Conservation (phyloP, 495 filamentous ascomycete genomes). For the Penicillium cosmopolitanum region DNA sequence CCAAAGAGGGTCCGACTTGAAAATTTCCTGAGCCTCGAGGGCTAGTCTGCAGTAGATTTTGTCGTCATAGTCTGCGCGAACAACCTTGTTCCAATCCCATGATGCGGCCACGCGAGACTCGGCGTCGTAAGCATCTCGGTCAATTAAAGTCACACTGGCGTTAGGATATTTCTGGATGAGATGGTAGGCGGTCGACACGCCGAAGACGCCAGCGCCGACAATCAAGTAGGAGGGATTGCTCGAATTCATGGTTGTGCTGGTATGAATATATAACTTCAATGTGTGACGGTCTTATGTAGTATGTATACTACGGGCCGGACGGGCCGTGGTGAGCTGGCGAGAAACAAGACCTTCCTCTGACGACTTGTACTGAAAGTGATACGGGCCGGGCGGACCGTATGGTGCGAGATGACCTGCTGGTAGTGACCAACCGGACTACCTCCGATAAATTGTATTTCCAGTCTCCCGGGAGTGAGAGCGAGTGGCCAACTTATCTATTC, state of each 20-base stretch:
- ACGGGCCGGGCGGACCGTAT: too few species aligned
- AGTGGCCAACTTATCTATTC: background rate
- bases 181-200: slow-evolving; percentile 65
- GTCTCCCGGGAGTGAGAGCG: background rate
- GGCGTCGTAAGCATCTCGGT: slow-evolving; percentile 53
- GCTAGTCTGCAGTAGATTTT: slow-evolving; percentile 59
- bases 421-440: background rate
- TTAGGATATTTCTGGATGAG: slow-evolving; percentile 54
- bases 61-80: slow-evolving; percentile 67
- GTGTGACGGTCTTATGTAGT: background rate
- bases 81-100: slow-evolving; percentile 69
- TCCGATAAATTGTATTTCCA: background rate
- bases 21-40: slow-evolving; percentile 58
- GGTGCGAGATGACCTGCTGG: background rate
- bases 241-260: slow-evolving; percentile 19
- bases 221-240: slow-evolving; percentile 55
- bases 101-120: slow-evolving; percentile 57
- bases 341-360: too few species aligned
- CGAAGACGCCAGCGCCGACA: slow-evolving; percentile 68
- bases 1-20: slow-evolving; percentile 56
- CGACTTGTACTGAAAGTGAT: too few species aligned
- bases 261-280: background rate
- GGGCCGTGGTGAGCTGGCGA: background rate
- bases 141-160: slow-evolving; percentile 58
- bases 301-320: background rate